Evolutionary conservation across 768 basidiomycete species (phyloP), one percentile per base, ranked within the genome.

Genomic region (Pisolithus orientalis): DNA sequence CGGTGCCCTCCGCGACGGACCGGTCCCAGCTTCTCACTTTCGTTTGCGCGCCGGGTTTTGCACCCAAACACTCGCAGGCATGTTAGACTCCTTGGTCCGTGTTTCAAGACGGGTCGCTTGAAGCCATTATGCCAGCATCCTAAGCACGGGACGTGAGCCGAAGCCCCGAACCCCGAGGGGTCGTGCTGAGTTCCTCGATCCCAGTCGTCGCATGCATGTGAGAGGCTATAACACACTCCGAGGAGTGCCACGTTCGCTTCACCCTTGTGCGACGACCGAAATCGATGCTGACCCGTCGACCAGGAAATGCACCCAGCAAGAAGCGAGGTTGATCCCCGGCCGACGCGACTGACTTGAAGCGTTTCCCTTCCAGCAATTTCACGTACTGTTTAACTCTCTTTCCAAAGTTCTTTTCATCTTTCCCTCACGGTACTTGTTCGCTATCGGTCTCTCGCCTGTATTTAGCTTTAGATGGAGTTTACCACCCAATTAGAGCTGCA

Each of bases 71-170:
- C 84, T 85, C 79, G 82, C 82, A 79, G 71, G 80, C 77, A 83
- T 82, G 84, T 83, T 85, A 82, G 82, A 85, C 83, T 86, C 83
- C 84, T 86, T 85, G 81, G 83, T 84, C 84, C 81, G 80, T 83
- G 82, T 84, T 84, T 84, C 83, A 85, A 84, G 83, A 84, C 81
- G 80, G 83, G 80, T 82, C 79, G 79, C 75, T 83, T 79, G 82
- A 82, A 80, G 80, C 81, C 80, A 83, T 83, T 82, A 80, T 74
- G 80, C 78, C 83, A 83, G 75, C 80, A 82, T 82, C 80, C 80
- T 80, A 79, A 80, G 78, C 79, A 78, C 74, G 76, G 62, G 21
- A 21, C 21, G 21, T 21, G 21, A 21, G 21, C 21, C 21, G 21
- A 21, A 21, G 21, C 21, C 21, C 21, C 21, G 21, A 21, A 21